These are phyloP conservation scores for Asterophora lycoperdoides DNA, from an alignment of 768 basidiomycete species.

Conservation along the genomic window DNA sequence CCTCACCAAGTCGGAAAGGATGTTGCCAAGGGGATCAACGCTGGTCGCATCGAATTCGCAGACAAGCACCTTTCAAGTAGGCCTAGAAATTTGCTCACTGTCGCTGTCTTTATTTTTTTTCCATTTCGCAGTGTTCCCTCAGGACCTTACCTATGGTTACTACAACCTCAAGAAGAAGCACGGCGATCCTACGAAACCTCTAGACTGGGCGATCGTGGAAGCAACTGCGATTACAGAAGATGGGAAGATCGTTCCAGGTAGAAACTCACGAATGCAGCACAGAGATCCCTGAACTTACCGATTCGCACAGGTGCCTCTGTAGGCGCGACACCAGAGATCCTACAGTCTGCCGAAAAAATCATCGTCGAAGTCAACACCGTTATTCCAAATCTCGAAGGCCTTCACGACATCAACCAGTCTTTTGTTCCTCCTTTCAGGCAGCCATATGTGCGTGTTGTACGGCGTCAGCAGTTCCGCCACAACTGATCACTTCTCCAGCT, in stretches of 20 bases:
- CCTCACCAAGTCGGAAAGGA: constrained; percentile 50
- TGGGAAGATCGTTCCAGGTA: constrained; percentile 41
- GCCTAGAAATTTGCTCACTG: constrained; percentile 7
- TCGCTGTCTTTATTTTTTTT: neutral
- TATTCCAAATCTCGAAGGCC: constrained; percentile 42
- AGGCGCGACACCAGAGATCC: constrained; percentile 44
- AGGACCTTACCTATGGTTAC: constrained; percentile 46
- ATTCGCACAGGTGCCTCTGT: constrained; percentile 35
- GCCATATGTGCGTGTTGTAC: constrained; percentile 30
- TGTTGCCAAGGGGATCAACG: constrained; percentile 44
- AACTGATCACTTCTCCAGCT: constrained; percentile 23
- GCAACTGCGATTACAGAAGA: constrained; percentile 48
- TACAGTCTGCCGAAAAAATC: constrained; percentile 45
- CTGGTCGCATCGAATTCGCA: constrained; percentile 41
- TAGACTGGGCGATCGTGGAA: constrained; percentile 49
- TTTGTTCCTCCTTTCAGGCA: constrained; percentile 40
- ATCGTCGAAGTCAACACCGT: constrained; percentile 48
- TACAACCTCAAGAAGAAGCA: constrained; percentile 41
- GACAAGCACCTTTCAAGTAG: constrained; percentile 48
- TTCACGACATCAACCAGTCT: constrained; percentile 46
- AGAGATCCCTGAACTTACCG: neutral
- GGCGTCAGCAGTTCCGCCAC: neutral
- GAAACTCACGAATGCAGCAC: neutral
- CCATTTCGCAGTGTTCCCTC: constrained; percentile 38
- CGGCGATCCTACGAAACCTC: constrained; percentile 39